Conservation (phyloP, 257 asterid species). For the Capsicum baccatum region DNA sequence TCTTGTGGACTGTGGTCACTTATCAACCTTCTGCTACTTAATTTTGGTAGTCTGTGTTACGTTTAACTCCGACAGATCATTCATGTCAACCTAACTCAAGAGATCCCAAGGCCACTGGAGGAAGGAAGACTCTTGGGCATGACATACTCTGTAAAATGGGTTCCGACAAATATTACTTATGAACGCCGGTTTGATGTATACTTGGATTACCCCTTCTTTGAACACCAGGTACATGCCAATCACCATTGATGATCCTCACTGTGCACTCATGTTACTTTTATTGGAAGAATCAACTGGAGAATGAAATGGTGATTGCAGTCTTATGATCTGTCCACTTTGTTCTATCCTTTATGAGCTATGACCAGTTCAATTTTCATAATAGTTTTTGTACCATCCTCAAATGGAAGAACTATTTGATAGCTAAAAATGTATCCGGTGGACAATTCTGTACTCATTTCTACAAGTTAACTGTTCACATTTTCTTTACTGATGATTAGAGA, state of each 20-base stretch:
- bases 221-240: constrained; percentile 64
- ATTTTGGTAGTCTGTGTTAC: not conserved
- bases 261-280: not conserved
- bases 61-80: constrained; percentile 51
- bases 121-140: constrained; percentile 64
- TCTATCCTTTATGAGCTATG: constrained; percentile 6
- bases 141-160: constrained; percentile 86
- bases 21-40: constrained; percentile 15
- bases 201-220: constrained; percentile 83
- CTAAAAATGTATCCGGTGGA: not conserved
- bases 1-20: not conserved
- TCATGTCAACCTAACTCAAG: constrained; percentile 76
- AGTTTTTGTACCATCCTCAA: not conserved
- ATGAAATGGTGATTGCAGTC: constrained; percentile 24
- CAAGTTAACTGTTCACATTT: constrained; percentile 3
- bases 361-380: not conserved
- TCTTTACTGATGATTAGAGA: not conserved
- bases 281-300: not conserved
- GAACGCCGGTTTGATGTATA: constrained; percentile 81
- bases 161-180: constrained; percentile 59
- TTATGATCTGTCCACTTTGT: not conserved
- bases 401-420: not conserved
- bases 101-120: constrained; percentile 59
- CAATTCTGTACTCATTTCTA: not conserved
- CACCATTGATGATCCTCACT: not conserved